Percentiles rank a stretch among this genome's conserved stretches.
phyloP scores from a whole-genome alignment of 139 green algal genomes.

The Chlamydomonas sphaeroides region DNA sequence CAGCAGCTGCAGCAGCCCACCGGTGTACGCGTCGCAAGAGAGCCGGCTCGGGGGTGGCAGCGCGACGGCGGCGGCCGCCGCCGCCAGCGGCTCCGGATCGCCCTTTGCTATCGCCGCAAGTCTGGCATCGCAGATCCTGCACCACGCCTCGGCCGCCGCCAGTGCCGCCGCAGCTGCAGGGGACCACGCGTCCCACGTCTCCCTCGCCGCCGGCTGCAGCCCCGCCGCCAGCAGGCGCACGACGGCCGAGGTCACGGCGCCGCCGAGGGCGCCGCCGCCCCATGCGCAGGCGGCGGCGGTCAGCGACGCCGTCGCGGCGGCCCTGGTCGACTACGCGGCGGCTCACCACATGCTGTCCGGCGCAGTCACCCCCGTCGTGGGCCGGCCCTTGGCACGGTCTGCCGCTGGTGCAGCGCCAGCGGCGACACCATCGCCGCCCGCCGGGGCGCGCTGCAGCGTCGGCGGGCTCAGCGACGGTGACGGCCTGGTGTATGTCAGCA shows the following conservation, averaged over 20 bases:
- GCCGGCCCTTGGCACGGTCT: no score
- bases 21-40: no score
- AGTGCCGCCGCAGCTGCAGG: background rate
- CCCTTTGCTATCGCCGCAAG: background rate
- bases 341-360: no score
- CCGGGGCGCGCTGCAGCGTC: background rate
- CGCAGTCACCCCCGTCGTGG: no score
- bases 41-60: no score
- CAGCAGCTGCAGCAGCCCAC: background rate
- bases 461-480: slow-evolving; percentile 11
- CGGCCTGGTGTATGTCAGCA: slow-evolving; percentile 28
- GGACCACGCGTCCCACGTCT: background rate
- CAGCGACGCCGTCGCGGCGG: background rate
- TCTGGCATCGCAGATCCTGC: background rate
- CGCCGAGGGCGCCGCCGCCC: background rate
- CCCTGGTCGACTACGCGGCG: background rate
- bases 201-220: background rate
- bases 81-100: background rate
- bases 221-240: slow-evolving; percentile 1
- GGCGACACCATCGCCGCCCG: no score
- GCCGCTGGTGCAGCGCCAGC: no score
- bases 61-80: background rate
- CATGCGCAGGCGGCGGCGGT: no score
- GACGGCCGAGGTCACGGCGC: background rate
- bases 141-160: background rate